Evolutionary conservation across 139 green algal genomes (phyloP), one percentile per base, ranked within the genome.

Genomic region (Spirogloea muscicola): DNA sequence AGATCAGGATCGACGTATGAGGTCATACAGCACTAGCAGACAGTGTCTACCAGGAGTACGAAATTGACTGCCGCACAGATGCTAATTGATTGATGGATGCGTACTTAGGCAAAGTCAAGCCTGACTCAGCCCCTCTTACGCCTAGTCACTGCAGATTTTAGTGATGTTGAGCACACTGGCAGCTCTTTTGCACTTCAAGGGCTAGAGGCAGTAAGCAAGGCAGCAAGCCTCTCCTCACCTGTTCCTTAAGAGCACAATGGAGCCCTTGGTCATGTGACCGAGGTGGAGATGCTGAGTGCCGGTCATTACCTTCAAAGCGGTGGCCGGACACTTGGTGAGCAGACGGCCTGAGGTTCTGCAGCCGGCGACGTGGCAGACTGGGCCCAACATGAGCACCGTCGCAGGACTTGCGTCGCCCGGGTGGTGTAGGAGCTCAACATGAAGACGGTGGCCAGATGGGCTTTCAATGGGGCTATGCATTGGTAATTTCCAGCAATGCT

Each of bases 321-420:
- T 74, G 65, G 25, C 65, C 65, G 13, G 65, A 43, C 36, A 74
- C 65, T 37, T 74, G 65, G 18, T 74, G 43, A 7, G 59, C 13
- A 25, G 59, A 68, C 5, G 59, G 59, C 27, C 46, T 34, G 7
- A 68, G 59, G 27, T 43, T 43, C 59, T 68, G 59, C 29, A 40
- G 10, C 10, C 55, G 21, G 46, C 21, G 21, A 55, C 46, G 46
- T 21, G 46, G 21, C 46, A 55, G n/a, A n/a, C n/a, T n/a, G n/a
- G n/a, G n/a, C n/a, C n/a, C n/a, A n/a, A n/a, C n/a, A n/a, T n/a
- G n/a, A n/a, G n/a, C n/a, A n/a, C n/a, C n/a, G n/a, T n/a, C n/a
- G n/a, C n/a, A n/a, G n/a, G n/a, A n/a, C n/a, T n/a, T n/a, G n/a
- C n/a, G n/a, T n/a, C n/a, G n/a, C n/a, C n/a, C n/a, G n/a, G n/a